Conservation (phyloP, 495 filamentous ascomycete genomes). For the Geoglossum glabrum region DNA sequence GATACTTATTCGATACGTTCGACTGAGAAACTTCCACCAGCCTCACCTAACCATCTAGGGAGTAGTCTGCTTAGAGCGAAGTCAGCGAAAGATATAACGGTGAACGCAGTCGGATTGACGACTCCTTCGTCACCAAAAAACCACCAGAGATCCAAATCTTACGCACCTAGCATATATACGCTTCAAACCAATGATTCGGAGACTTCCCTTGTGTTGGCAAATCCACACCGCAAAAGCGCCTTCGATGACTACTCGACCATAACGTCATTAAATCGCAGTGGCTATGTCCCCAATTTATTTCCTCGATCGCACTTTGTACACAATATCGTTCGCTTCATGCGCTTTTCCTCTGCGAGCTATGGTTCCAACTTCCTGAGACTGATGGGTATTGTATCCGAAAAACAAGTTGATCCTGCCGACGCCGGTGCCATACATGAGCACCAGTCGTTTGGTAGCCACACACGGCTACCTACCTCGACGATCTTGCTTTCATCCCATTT, state of each 20-base stretch:
- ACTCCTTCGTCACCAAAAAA: slow-evolving; percentile 17
- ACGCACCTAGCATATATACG: slow-evolving; percentile 48
- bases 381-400: slow-evolving; percentile 36
- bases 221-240: slow-evolving; percentile 4
- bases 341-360: slow-evolving; percentile 60
- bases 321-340: slow-evolving; percentile 55
- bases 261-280: not conserved
- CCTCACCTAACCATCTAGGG: slow-evolving; percentile 26
- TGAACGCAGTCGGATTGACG: slow-evolving; percentile 18
- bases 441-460: slow-evolving; percentile 51
- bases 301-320: slow-evolving; percentile 44
- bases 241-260: slow-evolving; percentile 11
- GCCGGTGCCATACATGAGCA: slow-evolving; percentile 28
- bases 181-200: slow-evolving; percentile 40
- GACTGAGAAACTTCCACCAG: slow-evolving; percentile 23
- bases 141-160: slow-evolving; percentile 19
- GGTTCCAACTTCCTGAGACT: slow-evolving; percentile 49
- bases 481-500: slow-evolving; percentile 61
- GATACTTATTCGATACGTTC: slow-evolving; percentile 38
- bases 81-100: slow-evolving; percentile 24
- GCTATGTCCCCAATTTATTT: slow-evolving; percentile 38
- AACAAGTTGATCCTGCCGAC: slow-evolving; percentile 18
- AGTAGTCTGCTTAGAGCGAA: slow-evolving; percentile 27
- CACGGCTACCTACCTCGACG: slow-evolving; percentile 40
- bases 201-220: slow-evolving; percentile 39